Evolutionary conservation across 257 asterid genomes (phyloP), one percentile per base, ranked within the genome.

Genomic region (Jaltomata sinuosa): DNA sequence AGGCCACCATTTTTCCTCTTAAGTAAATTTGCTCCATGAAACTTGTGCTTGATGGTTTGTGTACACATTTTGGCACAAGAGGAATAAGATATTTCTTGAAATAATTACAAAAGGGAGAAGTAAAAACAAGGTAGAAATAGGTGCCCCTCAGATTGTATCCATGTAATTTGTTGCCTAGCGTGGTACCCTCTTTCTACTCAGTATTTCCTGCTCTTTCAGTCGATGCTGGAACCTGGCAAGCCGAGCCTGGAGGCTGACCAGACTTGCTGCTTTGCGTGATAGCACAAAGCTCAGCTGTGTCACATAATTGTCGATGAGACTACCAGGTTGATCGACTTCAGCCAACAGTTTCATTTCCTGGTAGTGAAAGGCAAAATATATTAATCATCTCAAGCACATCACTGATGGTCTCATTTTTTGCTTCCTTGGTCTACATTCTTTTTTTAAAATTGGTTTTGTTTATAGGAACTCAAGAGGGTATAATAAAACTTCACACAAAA

Each of bases 281-380:
- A 95, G 97, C 78, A 97, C 93, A 49, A 95, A 94, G 87, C 95
- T 92, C 90, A 97, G 88, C 74, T 95, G 98, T 8, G 98, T 87
- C 87, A 94, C 96, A 34, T 97, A 97, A 87, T 91, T 95, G 88
- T 94, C 96, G 31, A 97, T 94, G 29, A 89, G 98, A 92, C 97
- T 94, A 79, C 99, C 98, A 18, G 98, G 99, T 88, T 93, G 95
- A 91, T 94, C 98, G 79, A 95, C 98, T 88, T 95, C 98, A 0
- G 98, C 97, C 87, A 97, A 88, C 84, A 97, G 85, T 87, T 95
- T 95, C 98, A 97, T 97, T 92, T 97, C 99, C 98, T 97, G 98
- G 59, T 65, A 87, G 78, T 21, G 62, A 83, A 68, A 77, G 45
- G 76, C 79, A 86, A 88, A 64, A 34, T 76, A 52, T 5, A 29